These are phyloP conservation scores for Ophiostoma quercus DNA, from an alignment of 2,329 filamentous ascomycete genomes.

Conservation along the genomic window DNA sequence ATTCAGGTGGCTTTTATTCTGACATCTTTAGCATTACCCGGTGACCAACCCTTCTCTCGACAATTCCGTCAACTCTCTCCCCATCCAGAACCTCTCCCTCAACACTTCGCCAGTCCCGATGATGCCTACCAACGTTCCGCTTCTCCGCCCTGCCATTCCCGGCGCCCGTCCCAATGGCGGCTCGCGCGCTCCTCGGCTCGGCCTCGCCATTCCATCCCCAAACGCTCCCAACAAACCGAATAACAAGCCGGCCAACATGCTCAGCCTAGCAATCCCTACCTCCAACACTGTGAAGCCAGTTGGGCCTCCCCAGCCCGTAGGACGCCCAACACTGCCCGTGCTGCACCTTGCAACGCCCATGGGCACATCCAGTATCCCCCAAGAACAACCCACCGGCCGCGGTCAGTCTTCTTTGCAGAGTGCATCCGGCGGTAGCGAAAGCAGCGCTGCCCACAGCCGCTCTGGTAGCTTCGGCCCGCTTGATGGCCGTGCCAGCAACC, in stretches of 20 bases:
- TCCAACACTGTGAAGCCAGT: conserved; percentile 79
- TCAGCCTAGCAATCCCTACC: conserved; percentile 75
- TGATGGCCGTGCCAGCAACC: conserved; percentile 72
- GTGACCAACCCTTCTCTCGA: conserved; percentile 16
- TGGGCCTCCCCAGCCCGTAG: conserved; percentile 39
- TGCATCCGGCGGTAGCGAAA: conserved; percentile 72
- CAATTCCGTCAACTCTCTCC: not conserved
- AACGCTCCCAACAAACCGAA: conserved; percentile 48
- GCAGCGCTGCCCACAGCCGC: conserved; percentile 71
- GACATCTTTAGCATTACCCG: not conserved
- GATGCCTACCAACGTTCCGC: conserved; percentile 72
- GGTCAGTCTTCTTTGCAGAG: conserved; percentile 57
- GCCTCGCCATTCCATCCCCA: conserved; percentile 83
- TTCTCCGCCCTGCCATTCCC: conserved; percentile 77
- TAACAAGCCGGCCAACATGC: conserved; percentile 64
- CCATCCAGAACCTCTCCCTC: conserved; percentile 27
- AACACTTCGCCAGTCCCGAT: conserved; percentile 43
- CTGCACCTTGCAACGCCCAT: conserved; percentile 83
- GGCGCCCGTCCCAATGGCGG: conserved; percentile 47
- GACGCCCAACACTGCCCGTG: conserved; percentile 65
- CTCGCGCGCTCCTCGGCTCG: conserved; percentile 67
- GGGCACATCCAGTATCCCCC: conserved; percentile 69
- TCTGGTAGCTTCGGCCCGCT: conserved; percentile 76
- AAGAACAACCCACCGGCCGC: conserved; percentile 55
- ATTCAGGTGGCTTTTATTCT: not conserved